A percentile compares a stretch with the other conserved stretches of the same genome.
These are phyloP conservation scores for Guadua angustifolia DNA, from an alignment of 176 grass and related monocot species.

Conservation along the genomic window DNA sequence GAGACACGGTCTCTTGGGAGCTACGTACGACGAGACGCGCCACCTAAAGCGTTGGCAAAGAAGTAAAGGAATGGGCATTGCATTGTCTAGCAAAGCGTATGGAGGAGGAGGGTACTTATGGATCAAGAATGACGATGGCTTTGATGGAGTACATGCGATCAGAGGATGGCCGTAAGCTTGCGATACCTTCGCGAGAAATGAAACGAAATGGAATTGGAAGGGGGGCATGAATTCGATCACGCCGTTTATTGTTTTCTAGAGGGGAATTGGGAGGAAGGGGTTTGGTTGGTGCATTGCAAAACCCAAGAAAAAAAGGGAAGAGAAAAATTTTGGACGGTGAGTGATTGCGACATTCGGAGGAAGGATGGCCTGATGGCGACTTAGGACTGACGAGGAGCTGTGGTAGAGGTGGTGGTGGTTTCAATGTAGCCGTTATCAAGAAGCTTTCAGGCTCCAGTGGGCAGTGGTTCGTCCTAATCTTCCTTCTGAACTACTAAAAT, in stretches of 20 bases:
- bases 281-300: slow-evolving; percentile 39
- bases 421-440: slow-evolving; percentile 72
- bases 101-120: slow-evolving; percentile 33
- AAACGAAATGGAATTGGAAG: slow-evolving; percentile 7
- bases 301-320: not conserved
- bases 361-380: slow-evolving; percentile 38
- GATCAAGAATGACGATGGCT: slow-evolving; percentile 36
- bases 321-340: slow-evolving; percentile 30
- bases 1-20: slow-evolving; percentile 46
- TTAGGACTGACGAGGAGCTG: slow-evolving; percentile 37
- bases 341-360: slow-evolving; percentile 33
- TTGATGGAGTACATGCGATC: not conserved
- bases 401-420: slow-evolving; percentile 59
- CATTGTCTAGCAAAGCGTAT: not conserved
- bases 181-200: not conserved
- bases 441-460: slow-evolving; percentile 66
- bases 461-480: slow-evolving; percentile 27
- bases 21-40: slow-evolving; percentile 50
- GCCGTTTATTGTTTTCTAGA: slow-evolving; percentile 16
- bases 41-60: slow-evolving; percentile 70
- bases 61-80: slow-evolving; percentile 79
- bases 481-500: not conserved
- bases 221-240: slow-evolving; percentile 13
- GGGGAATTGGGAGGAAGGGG: slow-evolving; percentile 14
- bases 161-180: not conserved